phyloP scores from a whole-genome alignment of 768 basidiomycete genomes.

The Rhizopogon rudus region DNA sequence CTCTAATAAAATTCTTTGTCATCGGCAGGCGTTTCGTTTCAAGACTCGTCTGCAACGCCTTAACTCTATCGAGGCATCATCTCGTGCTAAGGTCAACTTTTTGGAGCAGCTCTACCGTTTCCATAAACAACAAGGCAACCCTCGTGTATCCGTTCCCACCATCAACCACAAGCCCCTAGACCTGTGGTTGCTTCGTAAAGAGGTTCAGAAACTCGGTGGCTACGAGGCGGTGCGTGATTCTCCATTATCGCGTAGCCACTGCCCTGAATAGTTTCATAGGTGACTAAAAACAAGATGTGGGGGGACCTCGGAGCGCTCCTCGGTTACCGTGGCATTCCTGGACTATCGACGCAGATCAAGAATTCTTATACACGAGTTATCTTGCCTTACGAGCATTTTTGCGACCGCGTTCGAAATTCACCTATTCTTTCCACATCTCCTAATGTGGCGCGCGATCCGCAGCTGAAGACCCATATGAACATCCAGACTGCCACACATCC shows the following conservation, averaged over 20 bases:
- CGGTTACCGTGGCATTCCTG: conserved; percentile 79
- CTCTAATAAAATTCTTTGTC: conserved; percentile 19
- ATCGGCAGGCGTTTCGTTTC: conserved; percentile 76
- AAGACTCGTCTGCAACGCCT: conserved; percentile 92
- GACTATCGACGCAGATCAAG: conserved; percentile 84
- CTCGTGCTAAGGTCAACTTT: conserved; percentile 95
- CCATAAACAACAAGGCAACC: conserved; percentile 93
- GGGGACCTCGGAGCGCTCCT: conserved; percentile 76
- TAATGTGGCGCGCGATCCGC: conserved; percentile 39
- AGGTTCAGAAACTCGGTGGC: conserved; percentile 86
- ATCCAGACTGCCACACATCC: conserved; percentile 38
- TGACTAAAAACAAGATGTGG: conserved; percentile 84
- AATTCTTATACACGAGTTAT: conserved; percentile 88
- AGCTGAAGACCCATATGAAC: conserved; percentile 51
- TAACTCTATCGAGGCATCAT: conserved; percentile 96
- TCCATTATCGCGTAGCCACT: conserved; percentile 11
- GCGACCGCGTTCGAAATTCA: conserved; percentile 66
- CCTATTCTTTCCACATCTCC: conserved; percentile 38
- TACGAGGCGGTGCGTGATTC: conserved; percentile 68
- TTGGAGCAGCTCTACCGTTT: conserved; percentile 95
- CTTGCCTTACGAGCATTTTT: conserved; percentile 93
- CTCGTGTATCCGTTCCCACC: conserved; percentile 86
- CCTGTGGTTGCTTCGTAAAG: conserved; percentile 89
- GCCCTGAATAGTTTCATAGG: conserved; percentile 43
- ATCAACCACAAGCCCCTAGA: conserved; percentile 93